Evolutionary conservation across 768 basidiomycete species (phyloP).

Genomic region (Panaeolus papilionaceus): DNA sequence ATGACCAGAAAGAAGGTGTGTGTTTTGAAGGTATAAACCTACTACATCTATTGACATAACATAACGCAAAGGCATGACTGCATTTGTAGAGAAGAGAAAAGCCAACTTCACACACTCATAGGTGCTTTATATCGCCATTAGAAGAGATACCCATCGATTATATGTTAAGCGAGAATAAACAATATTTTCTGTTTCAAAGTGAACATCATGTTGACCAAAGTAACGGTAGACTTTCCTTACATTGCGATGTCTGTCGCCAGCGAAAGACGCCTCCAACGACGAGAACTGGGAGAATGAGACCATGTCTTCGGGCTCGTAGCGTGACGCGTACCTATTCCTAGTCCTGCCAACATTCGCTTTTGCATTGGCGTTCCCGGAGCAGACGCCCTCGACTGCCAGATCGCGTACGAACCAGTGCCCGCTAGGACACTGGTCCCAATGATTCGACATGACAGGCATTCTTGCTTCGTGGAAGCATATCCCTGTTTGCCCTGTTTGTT

Average conservation of each 20-base stretch:
- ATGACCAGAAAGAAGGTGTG: slow-evolving; percentile 94
- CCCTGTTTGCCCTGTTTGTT: slow-evolving; percentile 7
- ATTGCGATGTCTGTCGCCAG: slow-evolving; percentile 39
- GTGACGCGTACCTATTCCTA: slow-evolving; percentile 61
- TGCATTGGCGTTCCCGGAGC: slow-evolving; percentile 67
- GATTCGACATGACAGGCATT: slow-evolving; percentile 75
- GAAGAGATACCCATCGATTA: slow-evolving; percentile 11
- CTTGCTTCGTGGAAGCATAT: slow-evolving; percentile 17
- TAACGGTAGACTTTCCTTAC: slow-evolving; percentile 19
- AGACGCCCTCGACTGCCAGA: slow-evolving; percentile 65
- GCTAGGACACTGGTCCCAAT: slow-evolving; percentile 70
- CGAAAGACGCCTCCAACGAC: slow-evolving; percentile 45
- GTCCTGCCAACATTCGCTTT: slow-evolving; percentile 64
- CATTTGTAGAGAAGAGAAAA: slow-evolving; percentile 94
- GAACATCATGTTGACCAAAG: slow-evolving; percentile 7
- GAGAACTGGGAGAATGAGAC: slow-evolving; percentile 32
- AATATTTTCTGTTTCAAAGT: slow-evolving; percentile 7
- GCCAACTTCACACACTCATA: slow-evolving; percentile 76
- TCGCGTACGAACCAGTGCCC: slow-evolving; percentile 69
- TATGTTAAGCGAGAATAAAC: slow-evolving; percentile 7
- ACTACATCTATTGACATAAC: slow-evolving; percentile 19
- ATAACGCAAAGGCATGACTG: slow-evolving; percentile 77
- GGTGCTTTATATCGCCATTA: slow-evolving; percentile 12
- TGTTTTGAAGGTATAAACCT: slow-evolving; percentile 19
- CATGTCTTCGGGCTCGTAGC: neutral